These are phyloP conservation scores for Globisporangium polare DNA, from an alignment of 352 stramenopile genomes.

Conservation along the genomic window DNA sequence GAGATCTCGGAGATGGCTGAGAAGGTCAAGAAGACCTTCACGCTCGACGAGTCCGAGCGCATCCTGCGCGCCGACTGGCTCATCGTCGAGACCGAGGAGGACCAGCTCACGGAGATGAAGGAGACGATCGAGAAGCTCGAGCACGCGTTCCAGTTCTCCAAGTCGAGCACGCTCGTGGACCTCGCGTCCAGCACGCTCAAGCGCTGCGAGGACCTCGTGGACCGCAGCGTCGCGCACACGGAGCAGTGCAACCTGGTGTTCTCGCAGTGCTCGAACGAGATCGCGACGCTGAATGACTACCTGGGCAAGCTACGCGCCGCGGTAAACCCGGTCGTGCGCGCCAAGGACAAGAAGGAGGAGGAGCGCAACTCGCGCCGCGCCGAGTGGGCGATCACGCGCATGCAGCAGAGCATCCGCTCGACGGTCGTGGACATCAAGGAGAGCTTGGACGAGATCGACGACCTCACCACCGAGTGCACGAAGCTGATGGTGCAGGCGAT, in stretches of 20 bases:
- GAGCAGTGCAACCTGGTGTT: constrained; percentile 85
- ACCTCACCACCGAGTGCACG: constrained; percentile 74
- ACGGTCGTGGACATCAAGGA: constrained; percentile 72
- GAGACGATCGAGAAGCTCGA: constrained; percentile 59
- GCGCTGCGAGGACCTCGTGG: constrained; percentile 66
- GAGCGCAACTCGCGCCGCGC: constrained; percentile 64
- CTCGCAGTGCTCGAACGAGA: constrained; percentile 72
- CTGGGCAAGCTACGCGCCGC: constrained; percentile 67
- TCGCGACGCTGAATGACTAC: constrained; percentile 75
- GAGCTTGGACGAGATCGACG: constrained; percentile 73
- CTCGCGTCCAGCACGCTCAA: constrained; percentile 64
- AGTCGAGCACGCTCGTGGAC: constrained; percentile 62
- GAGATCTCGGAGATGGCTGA: constrained; percentile 51
- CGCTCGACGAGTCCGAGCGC: constrained; percentile 65
- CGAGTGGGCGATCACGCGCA: constrained; percentile 72
- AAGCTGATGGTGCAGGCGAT: constrained; percentile 87
- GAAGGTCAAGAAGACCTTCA: constrained; percentile 67
- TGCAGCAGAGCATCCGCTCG: constrained; percentile 61
- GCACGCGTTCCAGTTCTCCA: constrained; percentile 83
- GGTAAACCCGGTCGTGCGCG: constrained; percentile 43
- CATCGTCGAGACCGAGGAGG: constrained; percentile 74
- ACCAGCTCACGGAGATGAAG: constrained; percentile 61
- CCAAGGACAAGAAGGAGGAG: constrained; percentile 66
- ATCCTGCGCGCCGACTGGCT: constrained; percentile 69
- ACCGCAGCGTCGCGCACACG: constrained; percentile 59